Evolutionary conservation across 371 early-diverging fungal genomes (phyloP).

Genomic region (Batkoa obscura): DNA sequence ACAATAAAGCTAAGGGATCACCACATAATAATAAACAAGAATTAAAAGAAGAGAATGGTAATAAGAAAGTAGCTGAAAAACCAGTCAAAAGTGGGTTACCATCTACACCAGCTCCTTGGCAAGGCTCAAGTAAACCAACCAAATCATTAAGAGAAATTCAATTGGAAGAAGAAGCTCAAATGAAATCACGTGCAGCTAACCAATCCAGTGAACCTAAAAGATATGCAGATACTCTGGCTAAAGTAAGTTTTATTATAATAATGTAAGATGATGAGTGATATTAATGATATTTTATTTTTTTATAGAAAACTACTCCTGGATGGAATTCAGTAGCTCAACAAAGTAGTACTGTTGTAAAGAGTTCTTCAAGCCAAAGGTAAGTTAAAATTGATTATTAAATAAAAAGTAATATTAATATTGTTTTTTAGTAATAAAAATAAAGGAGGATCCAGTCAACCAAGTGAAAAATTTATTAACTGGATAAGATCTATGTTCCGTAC

Average conservation of each 20-base stretch:
- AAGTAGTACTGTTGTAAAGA: neutral
- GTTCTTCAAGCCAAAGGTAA: slow-evolving; percentile 11
- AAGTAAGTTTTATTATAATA: neutral
- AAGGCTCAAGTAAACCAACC: slow-evolving; percentile 28
- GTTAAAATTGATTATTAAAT: neutral
- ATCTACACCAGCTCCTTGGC: slow-evolving; percentile 17
- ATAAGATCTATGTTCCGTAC: slow-evolving; percentile 42
- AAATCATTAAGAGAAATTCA: slow-evolving; percentile 60
- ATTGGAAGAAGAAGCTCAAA: slow-evolving; percentile 46
- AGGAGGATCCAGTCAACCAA: slow-evolving; percentile 20
- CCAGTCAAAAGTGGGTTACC: neutral
- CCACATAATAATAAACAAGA: neutral
- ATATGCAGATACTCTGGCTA: slow-evolving; percentile 22
- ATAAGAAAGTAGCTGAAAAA: neutral
- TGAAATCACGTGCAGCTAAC: slow-evolving; percentile 14
- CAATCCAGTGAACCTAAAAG: slow-evolving; percentile 14
- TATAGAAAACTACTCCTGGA: slow-evolving; percentile 1
- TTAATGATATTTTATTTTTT: neutral
- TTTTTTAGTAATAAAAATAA: too few species aligned
- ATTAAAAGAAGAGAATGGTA: neutral
- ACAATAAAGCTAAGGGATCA: neutral
- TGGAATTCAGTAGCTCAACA: neutral
- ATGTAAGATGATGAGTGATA: neutral
- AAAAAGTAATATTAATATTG: too few species aligned
- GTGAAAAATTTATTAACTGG: slow-evolving; percentile 59